A percentile compares a stretch with the other conserved stretches of the same genome.
phyloP scores from a whole-genome alignment of 345 rosid species.

The Cardamine resedifolia region DNA sequence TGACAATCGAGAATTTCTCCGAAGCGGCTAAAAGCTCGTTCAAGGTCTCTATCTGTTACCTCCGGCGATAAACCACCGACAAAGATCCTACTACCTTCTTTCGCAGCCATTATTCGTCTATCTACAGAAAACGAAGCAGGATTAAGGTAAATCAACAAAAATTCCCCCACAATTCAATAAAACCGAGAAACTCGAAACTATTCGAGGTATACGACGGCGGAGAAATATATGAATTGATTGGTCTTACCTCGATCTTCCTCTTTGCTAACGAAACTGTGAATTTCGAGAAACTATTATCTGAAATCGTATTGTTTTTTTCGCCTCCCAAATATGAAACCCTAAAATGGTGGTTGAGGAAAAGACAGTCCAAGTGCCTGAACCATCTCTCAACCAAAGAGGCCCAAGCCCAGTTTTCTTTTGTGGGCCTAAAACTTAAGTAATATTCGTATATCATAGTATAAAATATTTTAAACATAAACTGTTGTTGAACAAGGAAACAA shows the following conservation, averaged over 20 bases:
- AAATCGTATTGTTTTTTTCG: constrained; percentile 20
- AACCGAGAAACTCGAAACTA: not conserved
- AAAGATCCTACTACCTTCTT: constrained; percentile 80
- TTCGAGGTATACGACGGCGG: not conserved
- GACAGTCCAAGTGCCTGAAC: not conserved
- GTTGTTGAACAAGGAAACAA: too few species aligned
- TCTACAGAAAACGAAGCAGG: not conserved
- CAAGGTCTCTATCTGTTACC: constrained; percentile 80
- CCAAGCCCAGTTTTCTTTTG: not conserved
- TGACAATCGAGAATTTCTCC: constrained; percentile 85
- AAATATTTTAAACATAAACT: too few species aligned
- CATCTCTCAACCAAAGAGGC: not conserved
- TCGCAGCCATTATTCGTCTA: constrained; percentile 52
- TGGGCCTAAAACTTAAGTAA: not conserved
- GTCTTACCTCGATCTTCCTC: constrained; percentile 21
- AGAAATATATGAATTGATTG: not conserved
- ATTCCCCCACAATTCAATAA: not conserved
- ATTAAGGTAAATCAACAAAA: not conserved
- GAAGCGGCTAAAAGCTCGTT: constrained; percentile 73
- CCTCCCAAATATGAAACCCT: constrained; percentile 33
- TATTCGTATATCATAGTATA: too few species aligned
- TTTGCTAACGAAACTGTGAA: not conserved
- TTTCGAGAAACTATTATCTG: constrained; percentile 6
- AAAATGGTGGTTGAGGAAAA: not conserved
- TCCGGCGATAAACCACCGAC: constrained; percentile 94